Evolutionary conservation across 2,329 filamentous ascomycete species (phyloP), one percentile per base, ranked within the genome.

Genomic region (Beauveria varroae): DNA sequence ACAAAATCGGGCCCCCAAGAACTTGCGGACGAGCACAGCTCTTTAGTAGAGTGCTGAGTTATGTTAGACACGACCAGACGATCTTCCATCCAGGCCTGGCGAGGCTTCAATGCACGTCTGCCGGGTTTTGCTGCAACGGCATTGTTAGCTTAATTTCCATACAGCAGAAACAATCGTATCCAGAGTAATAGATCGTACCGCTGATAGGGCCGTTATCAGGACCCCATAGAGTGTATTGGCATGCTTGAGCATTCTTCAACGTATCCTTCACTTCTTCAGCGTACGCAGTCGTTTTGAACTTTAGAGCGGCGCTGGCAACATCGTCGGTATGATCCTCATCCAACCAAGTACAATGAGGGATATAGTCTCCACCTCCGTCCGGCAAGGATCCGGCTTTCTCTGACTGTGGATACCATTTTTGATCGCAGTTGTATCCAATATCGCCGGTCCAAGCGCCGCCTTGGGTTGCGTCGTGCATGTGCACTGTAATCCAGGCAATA

Each of bases 381-480:
- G 26, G 53, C 34, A 49, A 34, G 8, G 26, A 47, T 9, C 62
- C 62, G 18, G 62, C 62, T 30, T n/a, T 57, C 57, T 63, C 24
- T 26, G 24, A 26, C 24, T 26, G 24, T 26, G 24, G 24, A 26
- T 26, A 61, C 62, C 62, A 61, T 7, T 50, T 12, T 30, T 59
- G 61, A 10, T 56, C 61, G 49, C 56, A 62, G 7, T 62, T 3
- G 30, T 52, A 43, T 56, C 61, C 61, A 30, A 62, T 30, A 22
- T 62, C 61, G 20, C 61, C 61, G 14, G 61, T 62, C 61, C 61
- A 62, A n/a, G 61, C 34, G 16, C 61, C 61, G 18, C 61, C 61
- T 3, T 28, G 3, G 18, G 61, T 62, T 10, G 54, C 50, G 22
- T 62, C 61, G 41, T 53, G 52, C 61, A 59, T 59, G 5, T 59